Evolutionary conservation across 495 filamentous ascomycete species (phyloP).

Genomic region (Talaromyces thailandensis): DNA sequence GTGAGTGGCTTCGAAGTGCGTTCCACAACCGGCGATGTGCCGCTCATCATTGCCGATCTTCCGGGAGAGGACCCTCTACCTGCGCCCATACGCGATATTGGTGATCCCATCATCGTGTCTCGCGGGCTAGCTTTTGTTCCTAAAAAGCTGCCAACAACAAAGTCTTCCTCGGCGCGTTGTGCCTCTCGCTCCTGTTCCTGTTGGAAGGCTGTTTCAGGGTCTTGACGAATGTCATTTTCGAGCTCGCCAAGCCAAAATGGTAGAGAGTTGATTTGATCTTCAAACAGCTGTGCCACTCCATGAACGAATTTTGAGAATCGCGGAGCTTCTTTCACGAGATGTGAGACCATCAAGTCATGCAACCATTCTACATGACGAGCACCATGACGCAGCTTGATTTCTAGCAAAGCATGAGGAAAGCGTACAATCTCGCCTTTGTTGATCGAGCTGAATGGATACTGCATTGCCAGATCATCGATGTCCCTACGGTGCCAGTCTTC

Average conservation of each 20-base stretch:
- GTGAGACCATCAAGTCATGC: constrained; percentile 79
- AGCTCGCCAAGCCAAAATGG: constrained; percentile 92
- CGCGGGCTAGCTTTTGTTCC: constrained; percentile 39
- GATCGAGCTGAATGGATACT: constrained; percentile 75
- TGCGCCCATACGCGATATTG: constrained; percentile 22
- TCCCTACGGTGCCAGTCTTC: constrained; percentile 85
- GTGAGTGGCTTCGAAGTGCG: neutral
- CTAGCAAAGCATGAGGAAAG: constrained; percentile 84
- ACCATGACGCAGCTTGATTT: constrained; percentile 81
- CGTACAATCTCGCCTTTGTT: constrained; percentile 85
- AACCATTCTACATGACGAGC: constrained; percentile 77
- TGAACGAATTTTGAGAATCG: constrained; percentile 96
- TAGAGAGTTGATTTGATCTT: constrained; percentile 90
- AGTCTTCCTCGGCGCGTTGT: constrained; percentile 73
- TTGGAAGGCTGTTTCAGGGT: constrained; percentile 84
- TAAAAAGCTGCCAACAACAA: constrained; percentile 79
- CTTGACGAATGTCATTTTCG: constrained; percentile 85
- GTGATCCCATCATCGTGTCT: constrained; percentile 45
- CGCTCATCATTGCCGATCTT: neutral
- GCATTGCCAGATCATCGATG: constrained; percentile 74
- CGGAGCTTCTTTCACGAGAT: constrained; percentile 80
- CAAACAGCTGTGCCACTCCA: constrained; percentile 82
- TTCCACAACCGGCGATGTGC: neutral
- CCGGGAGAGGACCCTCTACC: neutral
- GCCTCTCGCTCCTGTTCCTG: constrained; percentile 78